phyloP scores from a whole-genome alignment of 257 asterid species.

The Coffea eugenioides region DNA sequence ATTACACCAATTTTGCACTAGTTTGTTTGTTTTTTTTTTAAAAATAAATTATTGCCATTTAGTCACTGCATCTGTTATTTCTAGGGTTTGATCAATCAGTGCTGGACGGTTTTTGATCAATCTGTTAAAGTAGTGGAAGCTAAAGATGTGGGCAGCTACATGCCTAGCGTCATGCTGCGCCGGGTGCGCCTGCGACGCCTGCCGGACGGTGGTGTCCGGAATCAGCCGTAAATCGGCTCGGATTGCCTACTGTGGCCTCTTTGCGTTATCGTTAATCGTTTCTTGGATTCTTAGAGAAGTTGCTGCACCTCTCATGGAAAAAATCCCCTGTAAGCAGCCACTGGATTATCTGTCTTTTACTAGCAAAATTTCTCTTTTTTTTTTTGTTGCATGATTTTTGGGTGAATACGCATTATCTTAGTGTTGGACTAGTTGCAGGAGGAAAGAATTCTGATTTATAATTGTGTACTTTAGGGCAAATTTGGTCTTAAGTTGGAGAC shows the following conservation, averaged over 20 bases:
- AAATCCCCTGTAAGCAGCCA: slow-evolving; percentile 61
- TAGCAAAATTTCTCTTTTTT: not conserved
- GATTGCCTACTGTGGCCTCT: slow-evolving; percentile 84
- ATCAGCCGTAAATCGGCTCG: slow-evolving; percentile 86
- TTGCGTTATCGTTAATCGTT: slow-evolving; percentile 69
- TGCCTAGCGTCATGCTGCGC: slow-evolving; percentile 90
- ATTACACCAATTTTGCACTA: not conserved
- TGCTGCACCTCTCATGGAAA: slow-evolving; percentile 87
- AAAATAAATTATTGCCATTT: not conserved
- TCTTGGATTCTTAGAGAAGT: slow-evolving; percentile 91
- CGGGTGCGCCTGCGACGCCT: slow-evolving; percentile 78
- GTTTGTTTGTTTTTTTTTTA: not conserved
- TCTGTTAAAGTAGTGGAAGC: not conserved
- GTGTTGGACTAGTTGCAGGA: too few species aligned
- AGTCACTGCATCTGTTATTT: not conserved
- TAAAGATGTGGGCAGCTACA: slow-evolving; percentile 84
- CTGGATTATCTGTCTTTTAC: not conserved
- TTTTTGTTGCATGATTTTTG: not conserved
- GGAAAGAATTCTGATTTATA: not conserved
- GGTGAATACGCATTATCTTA: not conserved
- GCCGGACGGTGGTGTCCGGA: slow-evolving; percentile 75
- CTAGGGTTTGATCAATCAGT: not conserved
- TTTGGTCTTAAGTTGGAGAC: not conserved
- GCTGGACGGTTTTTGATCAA: not conserved
- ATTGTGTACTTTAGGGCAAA: not conserved